Evolutionary conservation across 108 stramenopile genomes (phyloP), one percentile per base, ranked within the genome.

Genomic region (Chaetoceros tenuissimus): DNA sequence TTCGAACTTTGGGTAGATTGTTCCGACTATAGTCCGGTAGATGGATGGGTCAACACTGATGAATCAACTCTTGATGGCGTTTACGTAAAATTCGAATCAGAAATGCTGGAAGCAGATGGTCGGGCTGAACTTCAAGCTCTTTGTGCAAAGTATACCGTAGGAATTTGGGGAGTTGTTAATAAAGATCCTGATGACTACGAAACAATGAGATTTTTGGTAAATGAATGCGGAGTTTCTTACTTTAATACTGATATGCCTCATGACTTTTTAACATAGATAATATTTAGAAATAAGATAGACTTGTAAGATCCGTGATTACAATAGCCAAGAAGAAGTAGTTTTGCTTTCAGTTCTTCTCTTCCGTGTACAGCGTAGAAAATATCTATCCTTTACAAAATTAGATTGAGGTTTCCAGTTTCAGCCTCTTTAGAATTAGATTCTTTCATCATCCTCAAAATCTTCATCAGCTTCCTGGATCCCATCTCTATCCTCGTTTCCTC

Each of bases 201-300:
- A 10, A 71, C 71, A 30, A 68, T 63, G 18, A 30, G 34, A 16
- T 58, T 60, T 24, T 60, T 77, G 1, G 58, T 77, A 24, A 53
- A 49, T 3, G 58, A 66, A 30, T 68, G 75, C 46, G 72, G 77
- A 2, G 75, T 77, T 1, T 72, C 68, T 10, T 77, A 57, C 48
- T 62, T 77, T n/a, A 77, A 77, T 29, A 68, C 75, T 20, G 75
- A 77, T 47, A 45, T 77, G 48, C 75, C 72, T 40, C 49, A 72
- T 53, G 53, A 20, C 20, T 73, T 73, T 16, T 10, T 40, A n/a
- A n/a, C n/a, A n/a, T n/a, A n/a, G n/a, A n/a, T n/a, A n/a, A n/a
- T n/a, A n/a, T n/a, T n/a, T n/a, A n/a, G n/a, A n/a, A n/a, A n/a
- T n/a, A n/a, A n/a, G n/a, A n/a, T n/a, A n/a, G n/a, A n/a, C n/a